Evolutionary conservation across 2,329 filamentous ascomycete species (phyloP), one percentile per base, ranked within the genome.

Genomic region (Cladosporium sp.): DNA sequence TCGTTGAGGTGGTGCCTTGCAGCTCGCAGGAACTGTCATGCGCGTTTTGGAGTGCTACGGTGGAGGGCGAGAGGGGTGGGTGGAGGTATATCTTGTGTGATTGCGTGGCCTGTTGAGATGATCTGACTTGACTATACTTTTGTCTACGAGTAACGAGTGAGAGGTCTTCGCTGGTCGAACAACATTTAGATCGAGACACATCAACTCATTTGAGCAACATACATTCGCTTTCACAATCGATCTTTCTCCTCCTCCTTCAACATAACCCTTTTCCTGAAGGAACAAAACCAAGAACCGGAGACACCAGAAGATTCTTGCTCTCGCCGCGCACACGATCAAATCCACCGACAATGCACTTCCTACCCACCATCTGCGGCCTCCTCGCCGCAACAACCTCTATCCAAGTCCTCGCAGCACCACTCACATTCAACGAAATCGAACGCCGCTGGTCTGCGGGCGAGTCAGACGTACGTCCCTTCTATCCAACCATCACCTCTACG

Each of bases 371-470:
- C 19, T 15, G 51, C 30, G 51, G 62, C 51, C 59, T 64, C 49
- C 45, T 65, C 28, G 39, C 60, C 57, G 38, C 60, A 30, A 36
- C 59, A 28, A 38, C 55, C 55, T 54, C 59, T n/a, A n/a, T 60
- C 38, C 45, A 51, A 37, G 36, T 49, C 45, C 49, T 58, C 38
- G 51, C 58, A 19, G 58, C 65, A 55, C 59, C 28, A 36, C 45
- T 66, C 37, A 59, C 64, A 25, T 66, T 68, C 55, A 47, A 62
- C 42, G 67, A 69, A 9, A 66, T 70, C 36, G 66, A 70, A 61
- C 57, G 61, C 19, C 59, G 66, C 17, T 70, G 67, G 68, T 61
- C 62, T 9, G 57, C 61, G 19, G 68, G 67, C 25, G 54, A 66
- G 40, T 63, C 65, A 52, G 68, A 70, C 52, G 67, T 70, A 66